Percentiles rank a stretch among this genome's conserved stretches.
phyloP scores from a whole-genome alignment of 1,284 basidiomycete species.

The Ceratobasidium sp. region DNA sequence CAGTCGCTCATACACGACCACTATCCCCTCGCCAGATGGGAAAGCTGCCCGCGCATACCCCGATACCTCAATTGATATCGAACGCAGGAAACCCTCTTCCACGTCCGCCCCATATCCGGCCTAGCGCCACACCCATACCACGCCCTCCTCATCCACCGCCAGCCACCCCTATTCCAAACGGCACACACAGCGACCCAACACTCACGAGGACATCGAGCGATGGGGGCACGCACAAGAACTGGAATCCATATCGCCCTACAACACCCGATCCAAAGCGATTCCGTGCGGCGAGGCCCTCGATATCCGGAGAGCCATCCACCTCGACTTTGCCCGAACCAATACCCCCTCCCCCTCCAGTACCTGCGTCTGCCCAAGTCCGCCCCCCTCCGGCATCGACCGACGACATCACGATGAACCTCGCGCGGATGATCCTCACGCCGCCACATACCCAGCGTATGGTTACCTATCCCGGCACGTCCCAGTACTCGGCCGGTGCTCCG shows the following conservation, averaged over 20 bases:
- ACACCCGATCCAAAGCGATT: conserved; percentile 10
- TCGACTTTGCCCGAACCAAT: background rate
- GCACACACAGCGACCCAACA: background rate
- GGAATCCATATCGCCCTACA: conserved; percentile 17
- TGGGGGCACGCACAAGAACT: background rate
- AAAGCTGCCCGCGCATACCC: conserved; percentile 11
- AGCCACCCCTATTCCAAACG: background rate
- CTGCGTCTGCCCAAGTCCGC: background rate
- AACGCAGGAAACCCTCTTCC: background rate
- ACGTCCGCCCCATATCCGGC: background rate
- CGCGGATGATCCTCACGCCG: conserved; percentile 31
- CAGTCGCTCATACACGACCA: background rate
- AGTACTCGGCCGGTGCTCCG: conserved; percentile 53
- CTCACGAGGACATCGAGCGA: background rate
- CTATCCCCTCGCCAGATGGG: conserved; percentile 28
- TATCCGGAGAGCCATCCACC: background rate
- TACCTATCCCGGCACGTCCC: conserved; percentile 54
- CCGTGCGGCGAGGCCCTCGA: background rate
- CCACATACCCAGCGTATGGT: conserved; percentile 36
- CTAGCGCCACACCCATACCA: conserved; percentile 2
- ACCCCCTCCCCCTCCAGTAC: background rate
- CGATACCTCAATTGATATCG: background rate
- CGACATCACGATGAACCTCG: conserved; percentile 14
- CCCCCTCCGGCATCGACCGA: background rate
- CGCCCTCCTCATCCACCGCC: conserved; percentile 18